phyloP scores from a whole-genome alignment of 1,284 basidiomycete genomes.

The Naganishia albida region DNA sequence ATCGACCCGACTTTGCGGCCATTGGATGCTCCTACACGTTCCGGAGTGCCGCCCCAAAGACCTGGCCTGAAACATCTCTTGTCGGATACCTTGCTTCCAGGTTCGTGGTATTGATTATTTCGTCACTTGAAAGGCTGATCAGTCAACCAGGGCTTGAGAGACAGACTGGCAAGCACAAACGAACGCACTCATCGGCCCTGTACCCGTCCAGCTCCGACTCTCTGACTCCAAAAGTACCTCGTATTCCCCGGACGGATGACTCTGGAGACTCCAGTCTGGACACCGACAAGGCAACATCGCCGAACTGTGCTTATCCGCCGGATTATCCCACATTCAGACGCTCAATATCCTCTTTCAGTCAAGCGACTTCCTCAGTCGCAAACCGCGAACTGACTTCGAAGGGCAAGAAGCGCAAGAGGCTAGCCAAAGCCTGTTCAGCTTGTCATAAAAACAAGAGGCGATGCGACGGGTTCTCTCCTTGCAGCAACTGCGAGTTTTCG shows the following conservation, averaged over 20 bases:
- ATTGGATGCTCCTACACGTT: too few relatives aligned
- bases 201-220: neutral
- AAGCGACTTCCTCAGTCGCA: constrained; percentile 20
- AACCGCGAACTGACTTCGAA: constrained; percentile 53
- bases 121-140: too few relatives aligned
- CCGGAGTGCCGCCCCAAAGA: too few relatives aligned
- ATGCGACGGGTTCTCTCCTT: constrained; percentile 58
- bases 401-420: constrained; percentile 51
- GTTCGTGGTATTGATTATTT: too few relatives aligned
- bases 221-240: neutral
- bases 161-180: constrained; percentile 6
- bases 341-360: constrained; percentile 16
- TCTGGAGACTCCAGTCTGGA: neutral
- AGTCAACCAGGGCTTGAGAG: neutral
- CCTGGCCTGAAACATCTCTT: too few relatives aligned
- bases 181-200: neutral
- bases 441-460: constrained; percentile 58
- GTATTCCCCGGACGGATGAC: neutral
- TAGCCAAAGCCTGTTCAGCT: constrained; percentile 54
- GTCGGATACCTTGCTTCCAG: too few relatives aligned
- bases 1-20: too few relatives aligned
- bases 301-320: constrained; percentile 8
- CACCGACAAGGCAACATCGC: neutral
- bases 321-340: constrained; percentile 6
- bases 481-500: constrained; percentile 58